Conservation (phyloP, 352 stramenopile species). For the Globisporangium nodosum region DNA sequence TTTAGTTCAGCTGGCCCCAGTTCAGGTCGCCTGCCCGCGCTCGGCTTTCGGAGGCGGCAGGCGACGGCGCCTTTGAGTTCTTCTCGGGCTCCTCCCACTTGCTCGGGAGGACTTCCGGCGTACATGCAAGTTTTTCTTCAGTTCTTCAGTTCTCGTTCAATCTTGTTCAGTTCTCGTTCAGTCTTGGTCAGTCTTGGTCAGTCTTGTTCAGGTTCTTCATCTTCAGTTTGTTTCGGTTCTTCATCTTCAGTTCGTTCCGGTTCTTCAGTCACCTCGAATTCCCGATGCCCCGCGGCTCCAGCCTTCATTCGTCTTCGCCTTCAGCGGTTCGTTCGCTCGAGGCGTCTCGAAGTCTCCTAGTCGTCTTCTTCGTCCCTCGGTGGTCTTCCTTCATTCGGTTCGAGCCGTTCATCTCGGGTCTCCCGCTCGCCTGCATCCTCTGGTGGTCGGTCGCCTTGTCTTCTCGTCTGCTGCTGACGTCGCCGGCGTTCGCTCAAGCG, state of each 20-base stretch:
- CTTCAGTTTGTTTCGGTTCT: slow-evolving; percentile 1
- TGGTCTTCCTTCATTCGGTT: not conserved
- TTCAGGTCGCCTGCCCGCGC: not conserved
- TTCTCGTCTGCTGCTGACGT: not conserved
- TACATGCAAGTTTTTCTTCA: slow-evolving; percentile 17
- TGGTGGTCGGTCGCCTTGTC: not conserved
- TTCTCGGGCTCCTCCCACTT: not conserved
- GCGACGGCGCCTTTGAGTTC: slow-evolving; percentile 2
- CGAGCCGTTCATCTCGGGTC: not conserved
- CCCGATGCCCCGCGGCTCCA: not conserved
- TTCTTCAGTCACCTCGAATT: slow-evolving; percentile 3
- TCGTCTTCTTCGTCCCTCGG: not conserved
- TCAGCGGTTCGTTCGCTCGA: not conserved
- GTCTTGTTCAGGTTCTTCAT: not conserved
- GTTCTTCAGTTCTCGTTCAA: slow-evolving; percentile 14
- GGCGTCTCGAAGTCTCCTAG: too few relatives aligned
- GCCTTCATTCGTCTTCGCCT: not conserved
- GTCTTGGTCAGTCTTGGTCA: not conserved
- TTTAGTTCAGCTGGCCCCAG: slow-evolving; percentile 1
- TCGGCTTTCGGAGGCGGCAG: not conserved
- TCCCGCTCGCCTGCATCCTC: not conserved
- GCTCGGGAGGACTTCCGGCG: slow-evolving; percentile 1
- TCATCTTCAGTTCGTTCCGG: not conserved
- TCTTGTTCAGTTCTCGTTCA: slow-evolving; percentile 4
- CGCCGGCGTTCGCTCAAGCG: not conserved